Conservation (phyloP, 345 rosid genomes). For the Aegle marmelos region DNA sequence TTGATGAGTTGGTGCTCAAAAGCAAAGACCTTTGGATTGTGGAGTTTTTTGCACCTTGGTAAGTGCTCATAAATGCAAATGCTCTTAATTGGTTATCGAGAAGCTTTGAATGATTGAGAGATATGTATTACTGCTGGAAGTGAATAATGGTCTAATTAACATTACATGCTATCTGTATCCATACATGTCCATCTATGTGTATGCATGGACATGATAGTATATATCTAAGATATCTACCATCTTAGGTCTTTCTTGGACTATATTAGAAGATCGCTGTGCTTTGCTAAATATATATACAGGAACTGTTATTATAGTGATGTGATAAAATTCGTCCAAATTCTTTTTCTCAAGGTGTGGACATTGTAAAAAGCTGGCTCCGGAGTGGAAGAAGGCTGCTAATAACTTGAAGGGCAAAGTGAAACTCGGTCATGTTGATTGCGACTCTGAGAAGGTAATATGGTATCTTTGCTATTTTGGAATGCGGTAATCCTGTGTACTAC, state of each 20-base stretch:
- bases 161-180: not conserved
- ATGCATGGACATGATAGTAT: not conserved
- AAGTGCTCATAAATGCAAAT: constrained; percentile 16
- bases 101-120: not conserved
- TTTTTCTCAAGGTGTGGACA: constrained; percentile 79
- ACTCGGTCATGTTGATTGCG: constrained; percentile 93
- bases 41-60: constrained; percentile 99
- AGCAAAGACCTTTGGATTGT: constrained; percentile 95
- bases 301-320: not conserved
- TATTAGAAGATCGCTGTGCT: not conserved
- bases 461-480: not conserved
- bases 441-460: constrained; percentile 65
- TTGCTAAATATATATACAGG: not conserved
- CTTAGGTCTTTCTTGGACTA: not conserved
- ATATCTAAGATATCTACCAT: not conserved
- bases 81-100: not conserved
- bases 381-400: constrained; percentile 93
- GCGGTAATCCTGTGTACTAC: not conserved
- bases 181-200: not conserved
- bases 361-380: constrained; percentile 94
- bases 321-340: constrained; percentile 11
- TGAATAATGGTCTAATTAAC: not conserved
- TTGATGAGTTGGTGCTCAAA: constrained; percentile 80
- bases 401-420: constrained; percentile 93
- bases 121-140: not conserved